These are phyloP conservation scores for Geotrichum ghanense DNA, from an alignment of 805 yeast genomes.

Conservation along the genomic window DNA sequence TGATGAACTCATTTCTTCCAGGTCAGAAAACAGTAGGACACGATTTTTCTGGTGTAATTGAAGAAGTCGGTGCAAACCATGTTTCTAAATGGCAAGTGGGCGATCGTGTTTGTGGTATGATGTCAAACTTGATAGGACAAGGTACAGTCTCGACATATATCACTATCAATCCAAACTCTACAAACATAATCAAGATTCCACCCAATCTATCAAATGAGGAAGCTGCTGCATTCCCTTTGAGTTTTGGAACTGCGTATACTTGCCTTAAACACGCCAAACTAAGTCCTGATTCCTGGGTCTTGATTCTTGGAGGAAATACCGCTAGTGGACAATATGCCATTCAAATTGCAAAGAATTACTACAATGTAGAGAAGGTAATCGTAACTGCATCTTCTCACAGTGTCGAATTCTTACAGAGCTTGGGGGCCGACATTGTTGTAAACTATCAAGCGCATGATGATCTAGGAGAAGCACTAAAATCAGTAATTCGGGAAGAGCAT, in stretches of 20 bases:
- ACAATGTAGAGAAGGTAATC: constrained; percentile 39
- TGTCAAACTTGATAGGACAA: constrained; percentile 36
- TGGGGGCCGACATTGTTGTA: constrained; percentile 50
- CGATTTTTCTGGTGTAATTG: constrained; percentile 53
- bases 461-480: constrained; percentile 24
- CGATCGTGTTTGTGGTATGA: constrained; percentile 54
- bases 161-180: constrained; percentile 40
- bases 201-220: constrained; percentile 35
- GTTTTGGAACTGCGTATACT: constrained; percentile 49
- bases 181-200: constrained; percentile 39
- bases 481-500: constrained; percentile 1
- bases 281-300: constrained; percentile 35
- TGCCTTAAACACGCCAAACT: constrained; percentile 29
- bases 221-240: constrained; percentile 59
- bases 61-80: constrained; percentile 39
- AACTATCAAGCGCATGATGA: constrained; percentile 42
- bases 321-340: constrained; percentile 48
- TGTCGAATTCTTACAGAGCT: constrained; percentile 28
- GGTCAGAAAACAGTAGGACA: constrained; percentile 59
- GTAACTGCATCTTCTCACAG: constrained; percentile 44
- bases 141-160: constrained; percentile 53
- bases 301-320: constrained; percentile 67
- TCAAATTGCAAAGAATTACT: constrained; percentile 43
- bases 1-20: constrained; percentile 40
- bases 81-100: constrained; percentile 34